Conservation (phyloP, 1,284 basidiomycete species). For the Trametes sp. region DNA sequence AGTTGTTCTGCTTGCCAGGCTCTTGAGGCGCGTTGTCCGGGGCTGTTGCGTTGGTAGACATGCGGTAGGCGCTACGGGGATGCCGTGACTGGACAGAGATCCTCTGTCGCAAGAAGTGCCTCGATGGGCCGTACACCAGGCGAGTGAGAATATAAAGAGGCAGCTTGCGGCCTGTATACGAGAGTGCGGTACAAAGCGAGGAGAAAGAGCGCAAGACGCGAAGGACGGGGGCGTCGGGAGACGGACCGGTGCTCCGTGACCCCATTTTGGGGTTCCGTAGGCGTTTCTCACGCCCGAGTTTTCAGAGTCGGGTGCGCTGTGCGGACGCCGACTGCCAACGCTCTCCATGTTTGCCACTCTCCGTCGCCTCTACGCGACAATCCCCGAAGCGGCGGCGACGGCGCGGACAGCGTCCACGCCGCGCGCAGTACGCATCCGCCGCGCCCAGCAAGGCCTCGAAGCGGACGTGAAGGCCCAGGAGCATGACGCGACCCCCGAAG, state of each 20-base stretch:
- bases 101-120: background rate
- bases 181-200: too few species aligned
- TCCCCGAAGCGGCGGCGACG: slow-evolving; percentile 54
- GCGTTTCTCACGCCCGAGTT: slow-evolving; percentile 15
- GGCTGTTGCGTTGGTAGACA: background rate
- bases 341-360: slow-evolving; percentile 39
- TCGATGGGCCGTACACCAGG: background rate
- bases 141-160: background rate
- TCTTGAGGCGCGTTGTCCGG: too few species aligned
- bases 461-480: slow-evolving; percentile 44
- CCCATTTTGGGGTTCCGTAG: background rate
- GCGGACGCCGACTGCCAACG: slow-evolving; percentile 12
- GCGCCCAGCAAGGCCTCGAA: slow-evolving; percentile 53
- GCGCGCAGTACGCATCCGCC: slow-evolving; percentile 73
- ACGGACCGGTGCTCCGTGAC: background rate
- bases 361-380: slow-evolving; percentile 59
- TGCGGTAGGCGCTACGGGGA: background rate
- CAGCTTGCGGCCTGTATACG: too few species aligned
- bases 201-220: too few species aligned
- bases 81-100: background rate
- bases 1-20: background rate
- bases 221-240: too few species aligned
- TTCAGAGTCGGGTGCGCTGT: background rate
- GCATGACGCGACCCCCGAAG: slow-evolving; percentile 58
- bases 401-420: slow-evolving; percentile 75